These are phyloP conservation scores for Alternaria alternata DNA, from an alignment of 2,329 filamentous ascomycete species.

Conservation along the genomic window DNA sequence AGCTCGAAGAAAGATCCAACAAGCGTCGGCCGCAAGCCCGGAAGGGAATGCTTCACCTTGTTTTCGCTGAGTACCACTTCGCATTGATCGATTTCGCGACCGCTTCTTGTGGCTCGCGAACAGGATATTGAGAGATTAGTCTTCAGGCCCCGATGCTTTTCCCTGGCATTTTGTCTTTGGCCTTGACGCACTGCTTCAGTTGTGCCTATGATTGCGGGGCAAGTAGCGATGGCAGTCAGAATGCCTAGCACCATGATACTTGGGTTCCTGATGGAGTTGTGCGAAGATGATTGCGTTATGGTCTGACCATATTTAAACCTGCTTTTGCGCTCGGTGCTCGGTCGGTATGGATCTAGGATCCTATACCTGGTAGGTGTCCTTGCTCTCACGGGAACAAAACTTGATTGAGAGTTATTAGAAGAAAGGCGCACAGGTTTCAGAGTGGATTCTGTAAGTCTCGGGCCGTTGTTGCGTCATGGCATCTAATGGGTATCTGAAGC, in stretches of 20 bases:
- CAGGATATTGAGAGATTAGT: constrained; percentile 55
- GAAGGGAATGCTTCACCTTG: constrained; percentile 46
- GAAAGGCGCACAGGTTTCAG: not conserved
- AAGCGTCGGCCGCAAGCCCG: not conserved
- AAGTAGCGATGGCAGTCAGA: constrained; percentile 51
- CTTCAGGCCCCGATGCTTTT: constrained; percentile 57
- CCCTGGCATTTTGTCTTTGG: constrained; percentile 54
- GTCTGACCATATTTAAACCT: constrained; percentile 13
- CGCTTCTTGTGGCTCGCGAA: constrained; percentile 50
- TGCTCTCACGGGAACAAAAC: not conserved
- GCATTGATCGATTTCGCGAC: constrained; percentile 52
- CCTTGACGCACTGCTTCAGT: constrained; percentile 58
- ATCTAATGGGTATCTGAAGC: not conserved
- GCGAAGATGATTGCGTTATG: not conserved
- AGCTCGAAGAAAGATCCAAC: not conserved
- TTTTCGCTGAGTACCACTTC: constrained; percentile 52
- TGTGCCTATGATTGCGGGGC: constrained; percentile 55
- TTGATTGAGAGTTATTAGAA: not conserved
- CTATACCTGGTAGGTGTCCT: not conserved
- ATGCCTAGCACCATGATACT: constrained; percentile 37
- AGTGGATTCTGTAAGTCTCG: not conserved
- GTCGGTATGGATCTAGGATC: not conserved
- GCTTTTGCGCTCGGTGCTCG: constrained; percentile 5
- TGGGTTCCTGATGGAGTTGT: not conserved
- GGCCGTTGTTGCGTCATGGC: not conserved